Conservation (phyloP, 2,329 filamentous ascomycete species). For the Penicillium nordicum region DNA sequence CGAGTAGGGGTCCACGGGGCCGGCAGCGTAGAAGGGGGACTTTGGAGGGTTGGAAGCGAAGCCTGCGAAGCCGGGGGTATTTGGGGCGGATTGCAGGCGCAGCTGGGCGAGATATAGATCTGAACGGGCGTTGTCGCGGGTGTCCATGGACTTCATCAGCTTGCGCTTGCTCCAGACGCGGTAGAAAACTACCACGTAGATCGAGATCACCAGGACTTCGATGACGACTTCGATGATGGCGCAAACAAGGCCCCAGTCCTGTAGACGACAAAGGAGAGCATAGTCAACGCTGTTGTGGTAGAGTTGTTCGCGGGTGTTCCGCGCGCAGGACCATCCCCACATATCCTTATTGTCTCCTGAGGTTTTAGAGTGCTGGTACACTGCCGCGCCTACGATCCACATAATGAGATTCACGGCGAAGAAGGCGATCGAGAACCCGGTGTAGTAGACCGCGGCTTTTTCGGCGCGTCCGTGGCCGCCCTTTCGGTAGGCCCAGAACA, state of each 20-base stretch:
- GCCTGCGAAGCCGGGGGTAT: slow-evolving; percentile 74
- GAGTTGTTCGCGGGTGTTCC: slow-evolving; percentile 75
- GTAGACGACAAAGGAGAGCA: slow-evolving; percentile 82
- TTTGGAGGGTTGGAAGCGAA: slow-evolving; percentile 59
- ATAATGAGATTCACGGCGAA: slow-evolving; percentile 91
- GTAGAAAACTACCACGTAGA: slow-evolving; percentile 95
- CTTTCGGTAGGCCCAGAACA: slow-evolving; percentile 83
- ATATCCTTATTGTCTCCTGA: slow-evolving; percentile 78
- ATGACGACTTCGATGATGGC: slow-evolving; percentile 95
- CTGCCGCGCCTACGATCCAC: slow-evolving; percentile 81
- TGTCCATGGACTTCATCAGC: slow-evolving; percentile 94
- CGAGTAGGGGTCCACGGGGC: slow-evolving; percentile 44
- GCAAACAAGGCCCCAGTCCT: slow-evolving; percentile 94
- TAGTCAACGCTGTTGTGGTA: slow-evolving; percentile 83
- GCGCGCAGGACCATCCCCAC: slow-evolving; percentile 97
- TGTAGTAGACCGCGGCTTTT: slow-evolving; percentile 94
- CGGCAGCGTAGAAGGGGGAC: slow-evolving; percentile 43
- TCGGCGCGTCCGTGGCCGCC: slow-evolving; percentile 86
- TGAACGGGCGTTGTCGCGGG: slow-evolving; percentile 87
- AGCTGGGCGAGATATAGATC: slow-evolving; percentile 91
- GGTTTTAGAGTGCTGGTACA: slow-evolving; percentile 75
- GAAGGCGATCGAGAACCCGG: slow-evolving; percentile 85
- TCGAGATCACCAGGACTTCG: slow-evolving; percentile 82
- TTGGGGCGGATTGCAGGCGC: slow-evolving; percentile 82
- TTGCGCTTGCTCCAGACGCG: slow-evolving; percentile 95